Evolutionary conservation across 257 asterid species (phyloP).

Genomic region (Cinchona pubescens): DNA sequence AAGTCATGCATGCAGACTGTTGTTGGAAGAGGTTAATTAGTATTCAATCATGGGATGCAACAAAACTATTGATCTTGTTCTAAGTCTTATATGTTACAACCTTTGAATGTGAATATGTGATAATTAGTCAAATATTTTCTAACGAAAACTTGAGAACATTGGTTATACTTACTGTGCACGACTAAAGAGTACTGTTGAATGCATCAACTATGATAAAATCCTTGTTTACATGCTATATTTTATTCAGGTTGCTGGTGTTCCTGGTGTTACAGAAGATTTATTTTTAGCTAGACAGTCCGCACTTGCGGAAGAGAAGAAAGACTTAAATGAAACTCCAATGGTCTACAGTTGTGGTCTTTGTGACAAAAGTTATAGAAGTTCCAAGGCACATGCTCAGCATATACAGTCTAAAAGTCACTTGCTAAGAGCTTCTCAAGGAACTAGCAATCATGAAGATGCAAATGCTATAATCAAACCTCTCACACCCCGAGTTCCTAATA

Average conservation of each 20-base stretch:
- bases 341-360: constrained; percentile 77
- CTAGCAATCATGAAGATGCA: constrained; percentile 34
- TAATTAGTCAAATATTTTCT: neutral
- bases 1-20: too few relatives aligned
- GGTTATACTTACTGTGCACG: neutral
- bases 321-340: constrained; percentile 66
- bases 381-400: constrained; percentile 87
- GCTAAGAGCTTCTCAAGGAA: constrained; percentile 47
- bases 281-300: constrained; percentile 81
- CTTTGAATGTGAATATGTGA: too few relatives aligned
- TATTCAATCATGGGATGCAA: too few relatives aligned
- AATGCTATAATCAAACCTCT: constrained; percentile 67
- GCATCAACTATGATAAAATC: neutral
- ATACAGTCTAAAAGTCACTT: constrained; percentile 74
- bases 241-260: constrained; percentile 88
- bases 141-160: neutral
- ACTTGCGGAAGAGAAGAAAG: constrained; percentile 59
- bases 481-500: constrained; percentile 38
- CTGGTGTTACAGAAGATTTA: constrained; percentile 86
- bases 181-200: neutral
- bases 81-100: too few relatives aligned
- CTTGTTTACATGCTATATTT: neutral
- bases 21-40: too few relatives aligned
- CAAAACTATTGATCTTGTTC: too few relatives aligned
- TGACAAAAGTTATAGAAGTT: constrained; percentile 79